Conservation (phyloP, 2,329 filamentous ascomycete genomes). For the Ilyonectria mors-panacis region DNA sequence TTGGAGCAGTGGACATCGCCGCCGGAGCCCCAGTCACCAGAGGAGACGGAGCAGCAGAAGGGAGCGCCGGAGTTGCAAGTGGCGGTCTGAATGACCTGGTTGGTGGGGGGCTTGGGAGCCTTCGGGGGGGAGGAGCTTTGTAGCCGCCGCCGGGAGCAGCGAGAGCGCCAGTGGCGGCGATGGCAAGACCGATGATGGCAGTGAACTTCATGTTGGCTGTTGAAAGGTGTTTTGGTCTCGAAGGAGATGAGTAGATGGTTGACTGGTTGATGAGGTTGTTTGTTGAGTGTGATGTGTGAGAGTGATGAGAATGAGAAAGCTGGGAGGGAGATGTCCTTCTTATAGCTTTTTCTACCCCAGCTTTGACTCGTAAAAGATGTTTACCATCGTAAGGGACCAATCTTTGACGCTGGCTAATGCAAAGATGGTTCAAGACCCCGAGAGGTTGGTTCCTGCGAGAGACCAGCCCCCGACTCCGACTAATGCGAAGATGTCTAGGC, state of each 20-base stretch:
- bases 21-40: not conserved
- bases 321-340: conserved; percentile 1
- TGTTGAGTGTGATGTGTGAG: conserved; percentile 25
- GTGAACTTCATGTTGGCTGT: conserved; percentile 37
- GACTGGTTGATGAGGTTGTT: conserved; percentile 1
- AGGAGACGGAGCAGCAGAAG: conserved; percentile 31
- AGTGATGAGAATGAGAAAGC: conserved; percentile 25
- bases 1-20: not conserved
- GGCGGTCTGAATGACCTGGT: not conserved
- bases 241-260: conserved; percentile 22
- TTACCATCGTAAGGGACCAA: too few relatives aligned
- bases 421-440: fast-evolving
- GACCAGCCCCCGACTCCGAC: too few relatives aligned
- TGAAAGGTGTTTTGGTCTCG: conserved; percentile 19
- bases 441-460: too few relatives aligned
- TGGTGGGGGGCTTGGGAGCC: not conserved
- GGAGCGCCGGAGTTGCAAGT: not conserved
- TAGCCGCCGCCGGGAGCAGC: conserved; percentile 20
- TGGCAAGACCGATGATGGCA: conserved; percentile 22
- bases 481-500: too few relatives aligned
- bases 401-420: not conserved
- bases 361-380: too few relatives aligned
- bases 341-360: conserved; percentile 21
- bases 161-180: conserved; percentile 26
- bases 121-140: too few relatives aligned